Evolutionary conservation across 2,329 filamentous ascomycete genomes (phyloP), one percentile per base, ranked within the genome.

Genomic region (Didymella arachidicola): DNA sequence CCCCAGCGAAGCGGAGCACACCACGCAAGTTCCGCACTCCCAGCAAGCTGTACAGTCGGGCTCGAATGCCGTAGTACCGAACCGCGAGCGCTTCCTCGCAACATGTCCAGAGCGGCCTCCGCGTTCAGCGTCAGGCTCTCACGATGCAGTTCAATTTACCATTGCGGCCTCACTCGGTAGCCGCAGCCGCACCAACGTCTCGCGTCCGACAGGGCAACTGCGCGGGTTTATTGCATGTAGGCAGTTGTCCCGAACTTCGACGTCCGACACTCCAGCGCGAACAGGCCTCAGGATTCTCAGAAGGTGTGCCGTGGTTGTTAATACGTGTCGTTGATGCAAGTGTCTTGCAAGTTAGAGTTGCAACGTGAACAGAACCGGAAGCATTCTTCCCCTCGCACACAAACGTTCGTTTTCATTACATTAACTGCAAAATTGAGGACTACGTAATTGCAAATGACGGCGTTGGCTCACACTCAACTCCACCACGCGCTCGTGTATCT

Each of bases 371-470:
- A 18, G 19, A 41, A 22, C 10, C 38, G 19, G 38, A 25, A 41
- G 19, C 38, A 25, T 19, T 22, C 11, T 22, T 41, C 36, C 36
- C n/a, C n/a, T 19, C 36, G 38, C 11, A 41, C 38, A 25, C 25
- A 3, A 41, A 41, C 12, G n/a, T 25, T 41, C 10, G 18, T 19
- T 4, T 41, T 41, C 38, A 19, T 25, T 12, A 39, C 6, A 41
- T 41, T 25, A 14, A 6, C 25, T 19, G 19, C 36, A 41, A 41
- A 22, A 12, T 25, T 19, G 38, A 22, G 38, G 11, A 39, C n/a
- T 19, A 16, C 14, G 18, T 41, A 12, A 56, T 44, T 44, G 25
- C 39, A 30, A 46, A 45, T 50, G 46, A 46, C 53, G 53, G 39
- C 12, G 18, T 6, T 46, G 46, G 41, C 39, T 46, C 46, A 56